phyloP scores from a whole-genome alignment of 2,329 filamentous ascomycete genomes.

The Cryphonectria carpinicola region DNA sequence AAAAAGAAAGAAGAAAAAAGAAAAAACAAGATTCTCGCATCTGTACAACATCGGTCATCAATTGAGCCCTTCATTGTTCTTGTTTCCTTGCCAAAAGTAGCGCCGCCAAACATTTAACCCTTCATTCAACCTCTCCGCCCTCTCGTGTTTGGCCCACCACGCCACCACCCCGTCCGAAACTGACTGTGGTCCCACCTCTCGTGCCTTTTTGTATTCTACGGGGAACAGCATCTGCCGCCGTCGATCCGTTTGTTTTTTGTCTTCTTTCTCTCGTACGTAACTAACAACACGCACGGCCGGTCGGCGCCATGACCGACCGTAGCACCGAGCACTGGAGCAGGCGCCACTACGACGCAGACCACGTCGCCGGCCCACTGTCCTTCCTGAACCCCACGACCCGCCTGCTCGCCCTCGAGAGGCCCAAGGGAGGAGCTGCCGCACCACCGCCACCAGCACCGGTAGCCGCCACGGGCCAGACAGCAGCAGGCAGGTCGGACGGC shows the following conservation, averaged over 20 bases:
- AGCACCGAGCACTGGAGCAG: conserved; percentile 23
- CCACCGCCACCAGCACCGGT: too few species aligned
- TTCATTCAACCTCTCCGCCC: too few species aligned
- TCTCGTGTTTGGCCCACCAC: too few species aligned
- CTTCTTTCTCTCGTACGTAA: too few species aligned
- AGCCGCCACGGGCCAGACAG: neutral
- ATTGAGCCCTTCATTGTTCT: too few species aligned
- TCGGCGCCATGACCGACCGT: conserved; percentile 25
- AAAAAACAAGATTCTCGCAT: too few species aligned
- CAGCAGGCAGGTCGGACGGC: neutral
- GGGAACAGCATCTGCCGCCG: neutral
- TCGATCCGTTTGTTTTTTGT: too few species aligned
- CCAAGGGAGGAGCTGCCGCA: neutral
- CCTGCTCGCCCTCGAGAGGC: conserved; percentile 19
- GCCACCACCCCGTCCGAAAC: too few species aligned
- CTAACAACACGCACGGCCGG: neutral
- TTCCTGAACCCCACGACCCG: conserved; percentile 35
- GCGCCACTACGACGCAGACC: conserved; percentile 27
- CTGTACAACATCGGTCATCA: too few species aligned
- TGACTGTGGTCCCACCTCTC: neutral
- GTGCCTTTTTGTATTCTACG: neutral
- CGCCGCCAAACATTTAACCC: too few species aligned
- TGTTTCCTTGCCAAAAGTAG: too few species aligned
- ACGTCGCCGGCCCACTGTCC: conserved; percentile 30
- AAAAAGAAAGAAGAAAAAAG: too few species aligned